Conservation (phyloP, 148 eudicot species). For the Pharnaceum exiguum region DNA sequence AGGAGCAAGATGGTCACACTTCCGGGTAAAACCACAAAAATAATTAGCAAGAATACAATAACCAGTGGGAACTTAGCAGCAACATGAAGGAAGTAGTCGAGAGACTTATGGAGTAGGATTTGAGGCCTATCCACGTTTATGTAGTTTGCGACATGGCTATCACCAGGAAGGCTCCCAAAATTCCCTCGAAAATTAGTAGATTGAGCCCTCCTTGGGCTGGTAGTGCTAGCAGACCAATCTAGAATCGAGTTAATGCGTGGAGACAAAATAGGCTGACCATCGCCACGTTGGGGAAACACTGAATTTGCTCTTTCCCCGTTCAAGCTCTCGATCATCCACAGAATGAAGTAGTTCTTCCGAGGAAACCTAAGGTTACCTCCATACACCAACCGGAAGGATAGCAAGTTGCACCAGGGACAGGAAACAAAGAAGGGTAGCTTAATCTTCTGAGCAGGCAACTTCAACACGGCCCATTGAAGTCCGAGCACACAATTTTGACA, state of each 20-base stretch:
- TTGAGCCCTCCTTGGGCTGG: constrained; percentile 22
- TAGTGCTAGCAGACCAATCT: constrained; percentile 18
- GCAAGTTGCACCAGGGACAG: constrained; percentile 73
- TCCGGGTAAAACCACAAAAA: constrained; percentile 36
- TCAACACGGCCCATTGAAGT: constrained; percentile 47
- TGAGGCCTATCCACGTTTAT: constrained; percentile 30
- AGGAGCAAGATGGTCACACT: constrained; percentile 36
- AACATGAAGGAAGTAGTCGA: constrained; percentile 37
- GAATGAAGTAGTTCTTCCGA: constrained; percentile 68
- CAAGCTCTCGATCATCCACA: constrained; percentile 81
- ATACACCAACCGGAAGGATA: constrained; percentile 44
- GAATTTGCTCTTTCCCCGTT: constrained; percentile 59
- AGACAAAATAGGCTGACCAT: constrained; percentile 37
- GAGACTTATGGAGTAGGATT: constrained; percentile 36
- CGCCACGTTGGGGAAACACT: constrained; percentile 27
- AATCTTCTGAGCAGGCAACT: constrained; percentile 47
- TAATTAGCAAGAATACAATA: constrained; percentile 30
- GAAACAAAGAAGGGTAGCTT: constrained; percentile 58
- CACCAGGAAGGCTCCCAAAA: constrained; percentile 10
- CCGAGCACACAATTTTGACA: constrained; percentile 72
- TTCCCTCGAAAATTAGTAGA: constrained; percentile 18
- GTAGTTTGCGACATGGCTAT: constrained; percentile 1
- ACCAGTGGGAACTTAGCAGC: constrained; percentile 43
- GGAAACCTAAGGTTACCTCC: constrained; percentile 63
- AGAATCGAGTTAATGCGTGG: constrained; percentile 34